These are phyloP conservation scores for Tricholoma furcatifolium DNA, from an alignment of 768 basidiomycete genomes.

Conservation along the genomic window DNA sequence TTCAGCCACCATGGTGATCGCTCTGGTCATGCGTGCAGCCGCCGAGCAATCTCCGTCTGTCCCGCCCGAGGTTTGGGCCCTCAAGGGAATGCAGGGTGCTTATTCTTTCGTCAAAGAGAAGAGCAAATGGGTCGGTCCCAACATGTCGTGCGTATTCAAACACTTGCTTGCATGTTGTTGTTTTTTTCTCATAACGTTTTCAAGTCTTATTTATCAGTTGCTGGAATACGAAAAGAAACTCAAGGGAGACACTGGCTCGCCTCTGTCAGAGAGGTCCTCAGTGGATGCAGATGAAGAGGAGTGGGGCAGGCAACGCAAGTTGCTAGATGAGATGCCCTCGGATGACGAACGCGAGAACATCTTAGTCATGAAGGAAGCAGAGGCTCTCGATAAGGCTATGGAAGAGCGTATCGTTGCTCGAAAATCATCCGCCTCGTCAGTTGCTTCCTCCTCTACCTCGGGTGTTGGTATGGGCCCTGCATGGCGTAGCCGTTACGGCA, in stretches of 20 bases:
- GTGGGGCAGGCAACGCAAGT: slow-evolving; percentile 69
- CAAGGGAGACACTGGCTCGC: slow-evolving; percentile 47
- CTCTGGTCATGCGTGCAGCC: slow-evolving; percentile 92
- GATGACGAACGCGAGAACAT: slow-evolving; percentile 56
- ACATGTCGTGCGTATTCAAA: slow-evolving; percentile 78
- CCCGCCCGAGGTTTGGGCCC: slow-evolving; percentile 71
- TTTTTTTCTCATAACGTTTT: slow-evolving; percentile 19
- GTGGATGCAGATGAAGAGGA: slow-evolving; percentile 73
- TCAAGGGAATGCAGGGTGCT: slow-evolving; percentile 87
- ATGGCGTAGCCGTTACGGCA: slow-evolving; percentile 62
- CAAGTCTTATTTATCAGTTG: slow-evolving; percentile 89
- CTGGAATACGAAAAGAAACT: slow-evolving; percentile 86
- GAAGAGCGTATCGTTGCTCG: slow-evolving; percentile 78
- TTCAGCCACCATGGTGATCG: slow-evolving; percentile 87
- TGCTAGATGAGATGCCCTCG: slow-evolving; percentile 55
- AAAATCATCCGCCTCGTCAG: slow-evolving; percentile 66
- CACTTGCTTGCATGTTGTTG: slow-evolving; percentile 12
- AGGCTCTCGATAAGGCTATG: slow-evolving; percentile 83
- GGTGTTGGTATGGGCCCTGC: slow-evolving; percentile 67
- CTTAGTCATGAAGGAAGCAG: slow-evolving; percentile 74
- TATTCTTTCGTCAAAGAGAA: slow-evolving; percentile 90
- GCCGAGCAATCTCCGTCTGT: slow-evolving; percentile 63
- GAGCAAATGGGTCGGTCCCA: slow-evolving; percentile 85
- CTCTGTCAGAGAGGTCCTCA: slow-evolving; percentile 56
- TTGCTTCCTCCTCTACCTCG: slow-evolving; percentile 51